These are phyloP conservation scores for Arthrobotrys iridis DNA, from an alignment of 2,329 filamentous ascomycete species.

Conservation along the genomic window DNA sequence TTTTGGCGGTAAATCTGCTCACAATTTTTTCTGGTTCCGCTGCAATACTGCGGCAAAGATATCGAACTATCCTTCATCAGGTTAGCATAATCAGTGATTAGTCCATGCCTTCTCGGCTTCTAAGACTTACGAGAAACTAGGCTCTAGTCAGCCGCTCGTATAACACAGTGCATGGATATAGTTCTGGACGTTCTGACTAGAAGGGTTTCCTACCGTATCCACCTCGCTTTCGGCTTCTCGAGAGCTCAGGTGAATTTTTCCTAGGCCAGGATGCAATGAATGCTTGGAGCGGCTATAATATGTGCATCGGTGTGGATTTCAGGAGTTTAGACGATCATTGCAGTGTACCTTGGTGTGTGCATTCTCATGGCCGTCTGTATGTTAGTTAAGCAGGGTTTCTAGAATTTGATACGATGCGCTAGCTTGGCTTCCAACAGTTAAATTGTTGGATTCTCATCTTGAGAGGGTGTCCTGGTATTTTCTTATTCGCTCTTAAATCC, in stretches of 20 bases:
- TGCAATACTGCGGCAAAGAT: slow-evolving; percentile 44
- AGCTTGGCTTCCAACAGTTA: slow-evolving; percentile 12
- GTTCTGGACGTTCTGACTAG: background rate
- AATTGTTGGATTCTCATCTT: slow-evolving; percentile 11
- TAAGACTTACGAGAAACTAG: slow-evolving; percentile 16
- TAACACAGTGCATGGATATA: slow-evolving; percentile 38
- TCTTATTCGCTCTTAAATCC: slow-evolving; percentile 11
- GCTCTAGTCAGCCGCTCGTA: slow-evolving; percentile 45
- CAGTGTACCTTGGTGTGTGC: background rate
- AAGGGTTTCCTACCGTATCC: slow-evolving; percentile 1
- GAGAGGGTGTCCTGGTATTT: slow-evolving; percentile 22
- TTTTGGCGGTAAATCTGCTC: slow-evolving; percentile 40
- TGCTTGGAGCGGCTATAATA: background rate
- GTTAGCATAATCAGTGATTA: slow-evolving; percentile 14
- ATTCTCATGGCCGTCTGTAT: background rate
- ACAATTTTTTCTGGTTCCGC: slow-evolving; percentile 5
- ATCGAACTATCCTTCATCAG: slow-evolving; percentile 29
- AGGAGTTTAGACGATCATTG: slow-evolving; percentile 10
- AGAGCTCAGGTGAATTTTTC: slow-evolving; percentile 14
- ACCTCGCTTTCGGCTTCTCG: slow-evolving; percentile 8
- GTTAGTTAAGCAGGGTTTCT: slow-evolving; percentile 14
- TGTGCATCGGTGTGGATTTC: background rate
- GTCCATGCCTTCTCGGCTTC: slow-evolving; percentile 18
- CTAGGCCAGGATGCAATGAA: background rate
- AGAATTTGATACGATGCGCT: slow-evolving; percentile 34